Evolutionary conservation across 2,329 filamentous ascomycete genomes (phyloP).

Genomic region (Botrytis pseudocinerea): DNA sequence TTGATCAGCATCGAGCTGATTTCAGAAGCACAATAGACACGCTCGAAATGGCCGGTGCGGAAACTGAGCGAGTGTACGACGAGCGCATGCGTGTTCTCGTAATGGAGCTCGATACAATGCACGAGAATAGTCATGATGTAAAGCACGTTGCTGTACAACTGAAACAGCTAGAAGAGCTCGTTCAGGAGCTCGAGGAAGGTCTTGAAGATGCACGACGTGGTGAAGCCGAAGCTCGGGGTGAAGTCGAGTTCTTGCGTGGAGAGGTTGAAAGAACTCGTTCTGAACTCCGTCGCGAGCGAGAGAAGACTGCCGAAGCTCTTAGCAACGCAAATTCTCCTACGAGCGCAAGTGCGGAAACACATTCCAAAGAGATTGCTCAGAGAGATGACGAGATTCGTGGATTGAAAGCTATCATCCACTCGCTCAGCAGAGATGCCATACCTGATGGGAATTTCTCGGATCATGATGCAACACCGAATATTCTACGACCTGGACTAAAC

Average conservation of each 20-base stretch:
- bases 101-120: conserved; percentile 78
- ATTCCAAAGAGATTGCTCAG: conserved; percentile 79
- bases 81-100: conserved; percentile 85
- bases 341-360: conserved; percentile 48
- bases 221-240: conserved; percentile 91
- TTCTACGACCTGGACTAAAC: conserved; percentile 44
- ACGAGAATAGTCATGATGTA: conserved; percentile 83
- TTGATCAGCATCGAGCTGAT: conserved; percentile 91
- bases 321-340: conserved; percentile 46
- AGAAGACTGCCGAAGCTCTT: conserved; percentile 68
- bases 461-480: conserved; percentile 38
- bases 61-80: conserved; percentile 95
- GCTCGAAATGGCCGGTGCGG: conserved; percentile 89
- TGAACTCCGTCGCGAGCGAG: conserved; percentile 83
- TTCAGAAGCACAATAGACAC: conserved; percentile 97
- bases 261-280: conserved; percentile 90
- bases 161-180: conserved; percentile 92
- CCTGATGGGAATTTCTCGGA: conserved; percentile 38
- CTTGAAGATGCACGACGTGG: conserved; percentile 91
- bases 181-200: conserved; percentile 95
- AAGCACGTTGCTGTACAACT: conserved; percentile 87
- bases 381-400: conserved; percentile 97
- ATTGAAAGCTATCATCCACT: conserved; percentile 97
- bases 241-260: conserved; percentile 92
- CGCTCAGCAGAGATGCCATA: conserved; percentile 74